Base-by-base conservation (phyloP, 106 monocot genomes). In the Hemerocallis citrina region DNA sequence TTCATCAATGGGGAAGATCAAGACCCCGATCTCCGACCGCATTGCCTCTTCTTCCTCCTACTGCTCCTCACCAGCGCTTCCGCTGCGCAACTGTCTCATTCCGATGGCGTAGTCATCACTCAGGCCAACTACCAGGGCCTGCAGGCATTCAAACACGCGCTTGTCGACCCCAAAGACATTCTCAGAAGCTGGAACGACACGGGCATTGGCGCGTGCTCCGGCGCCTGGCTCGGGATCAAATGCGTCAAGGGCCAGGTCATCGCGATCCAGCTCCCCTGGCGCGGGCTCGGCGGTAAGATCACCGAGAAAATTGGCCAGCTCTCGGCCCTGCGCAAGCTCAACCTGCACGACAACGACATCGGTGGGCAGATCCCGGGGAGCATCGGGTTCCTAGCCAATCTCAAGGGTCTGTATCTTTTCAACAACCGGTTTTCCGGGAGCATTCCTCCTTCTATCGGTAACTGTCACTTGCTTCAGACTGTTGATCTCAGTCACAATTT, bases 151-250 rank as follows among this genome's bases (percentile, higher is more conserved):
- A 83, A 74, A 62, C 72, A 68, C 15, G 64, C 51, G 7, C 59
- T 94, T 29, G 59, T 34, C 19, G 94, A 94, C 49, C 85, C 77
- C 7, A 21, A 22, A 1, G 78, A 85, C 11, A 63, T 82, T 56
- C 82, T 94, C 29, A 50, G 66, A 16, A 78, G 70, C 70, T 94
- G 93, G 89, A 94, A 94, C 52, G 93, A 52, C 60, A 80, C 80
- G n/a, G 89, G 89, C 42, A 52, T 77, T 37, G 93, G 73, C 23
- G 93, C 93, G 15, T 94, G 93, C 83, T 80, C 85, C 55, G 93
- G 85, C 12, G 58, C 40, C 12, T 89, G 93, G 89, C 34, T 22
- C 8, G 93, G 93, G 10, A 80, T 94, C 75, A 94, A 94, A 34
- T 94, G 93, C 44, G 89, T 71, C 13, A 59, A 23, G 5, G 94